These are phyloP conservation scores for Smittium mucronatum DNA, from an alignment of 371 early-diverging fungal genomes.

Conservation along the genomic window DNA sequence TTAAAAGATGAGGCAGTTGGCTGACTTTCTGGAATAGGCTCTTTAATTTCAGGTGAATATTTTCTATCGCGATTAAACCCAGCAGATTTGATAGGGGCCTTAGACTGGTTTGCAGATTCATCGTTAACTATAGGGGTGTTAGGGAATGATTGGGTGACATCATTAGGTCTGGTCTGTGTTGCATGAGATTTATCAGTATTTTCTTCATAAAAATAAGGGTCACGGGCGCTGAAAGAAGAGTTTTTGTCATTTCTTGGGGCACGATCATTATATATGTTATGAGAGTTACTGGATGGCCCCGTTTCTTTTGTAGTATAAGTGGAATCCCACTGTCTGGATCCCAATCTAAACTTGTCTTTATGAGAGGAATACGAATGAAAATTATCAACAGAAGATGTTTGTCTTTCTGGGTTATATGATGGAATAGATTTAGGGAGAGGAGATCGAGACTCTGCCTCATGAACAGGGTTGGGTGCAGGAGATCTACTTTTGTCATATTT, in stretches of 20 bases:
- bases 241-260: neutral
- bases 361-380: neutral
- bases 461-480: neutral
- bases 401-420: neutral
- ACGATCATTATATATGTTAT: neutral
- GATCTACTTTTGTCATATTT: neutral
- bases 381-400: neutral
- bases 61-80: neutral
- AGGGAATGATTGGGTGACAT: neutral
- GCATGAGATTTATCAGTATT: neutral
- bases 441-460: neutral
- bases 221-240: neutral
- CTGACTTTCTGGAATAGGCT: neutral
- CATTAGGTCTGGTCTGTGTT: neutral
- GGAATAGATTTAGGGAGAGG: neutral
- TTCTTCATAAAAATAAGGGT: neutral
- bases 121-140: neutral
- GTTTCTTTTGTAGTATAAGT: neutral
- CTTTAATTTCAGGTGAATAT: neutral
- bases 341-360: neutral
- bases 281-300: neutral
- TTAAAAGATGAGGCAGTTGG: neutral
- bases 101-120: neutral
- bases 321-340: neutral
- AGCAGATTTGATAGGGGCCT: neutral